Evolutionary conservation across 495 filamentous ascomycete genomes (phyloP), one percentile per base, ranked within the genome.

Genomic region (Beverwykella pulmonaria): DNA sequence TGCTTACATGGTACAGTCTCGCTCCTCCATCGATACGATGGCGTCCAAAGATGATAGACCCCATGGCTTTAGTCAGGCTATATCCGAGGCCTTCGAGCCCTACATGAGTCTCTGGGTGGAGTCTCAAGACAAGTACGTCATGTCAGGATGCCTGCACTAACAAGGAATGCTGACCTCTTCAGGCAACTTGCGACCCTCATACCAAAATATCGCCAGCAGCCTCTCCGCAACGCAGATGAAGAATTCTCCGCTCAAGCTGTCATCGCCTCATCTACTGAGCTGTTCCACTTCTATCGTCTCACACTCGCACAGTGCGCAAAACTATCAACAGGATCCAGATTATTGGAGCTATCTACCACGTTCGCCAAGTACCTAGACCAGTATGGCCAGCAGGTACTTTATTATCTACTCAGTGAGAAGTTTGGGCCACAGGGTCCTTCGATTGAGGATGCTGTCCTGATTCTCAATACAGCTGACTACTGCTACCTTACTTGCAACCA

Each of bases 101-200:
- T 98, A 98, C 75, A 82, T 98, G 44, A 96, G 92, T 73, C 80
- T 97, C 10, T 98, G 94, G 94, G 93, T 98, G 23, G 94, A 98
- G 63, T 91, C 90, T 27, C 94, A 98, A 76, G 94, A 97, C 72
- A 92, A 89, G 80, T 82, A 77, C 49, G 72, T 63, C 22, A 23
- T 30, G 48, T 14, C 14, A 66, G 47, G 55, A n/a, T 36, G 17
- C 10, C 34, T 49, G 22, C n/a, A 22, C 41, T 19, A 2, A 6
- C 1, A 27, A 15, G 15, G 32, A 15, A 69, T 23, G 71, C 61
- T 69, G 19, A 70, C 60, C 12, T 17, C 19, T n/a, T 23, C 46
- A 82, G 81, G 63, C 87, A 95, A 64, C 81, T 98, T 27, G 89
- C 92, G 12, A 80, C 82, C 6, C 86, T 97, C 79, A 89, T 98